Percentiles rank a stretch among this genome's conserved stretches.
Conservation (phyloP, 805 yeast species). For the Sungouiella thailandica region DNA sequence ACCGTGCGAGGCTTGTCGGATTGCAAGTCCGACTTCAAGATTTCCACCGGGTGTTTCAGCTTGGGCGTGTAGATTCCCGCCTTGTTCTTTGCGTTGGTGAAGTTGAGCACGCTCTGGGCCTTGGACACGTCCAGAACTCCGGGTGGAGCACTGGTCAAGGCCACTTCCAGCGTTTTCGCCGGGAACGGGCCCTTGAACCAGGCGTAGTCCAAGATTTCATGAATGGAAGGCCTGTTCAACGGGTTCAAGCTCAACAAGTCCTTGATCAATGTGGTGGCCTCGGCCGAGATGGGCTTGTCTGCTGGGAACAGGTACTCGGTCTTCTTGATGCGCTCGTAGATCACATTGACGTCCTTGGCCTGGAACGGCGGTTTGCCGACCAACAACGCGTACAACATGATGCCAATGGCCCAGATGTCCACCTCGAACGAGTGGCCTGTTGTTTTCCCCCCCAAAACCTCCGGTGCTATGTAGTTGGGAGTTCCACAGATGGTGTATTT, state of each 20-base stretch:
- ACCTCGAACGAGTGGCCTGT: slow-evolving; percentile 92
- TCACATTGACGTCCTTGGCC: slow-evolving; percentile 86
- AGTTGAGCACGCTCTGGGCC: slow-evolving; percentile 62
- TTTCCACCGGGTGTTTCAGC: slow-evolving; percentile 61
- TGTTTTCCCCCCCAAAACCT: slow-evolving; percentile 82
- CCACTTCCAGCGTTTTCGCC: slow-evolving; percentile 52
- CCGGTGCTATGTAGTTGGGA: slow-evolving; percentile 98
- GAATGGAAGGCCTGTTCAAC: slow-evolving; percentile 69
- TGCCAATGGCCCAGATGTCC: slow-evolving; percentile 97
- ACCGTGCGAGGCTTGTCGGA: slow-evolving; percentile 64
- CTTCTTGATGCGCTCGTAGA: slow-evolving; percentile 85
- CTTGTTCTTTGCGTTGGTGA: slow-evolving; percentile 56
- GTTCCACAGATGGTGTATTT: slow-evolving; percentile 97
- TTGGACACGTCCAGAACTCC: slow-evolving; percentile 47
- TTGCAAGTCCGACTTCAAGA: slow-evolving; percentile 62
- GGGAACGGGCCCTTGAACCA: slow-evolving; percentile 93
- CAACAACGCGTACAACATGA: slow-evolving; percentile 89
- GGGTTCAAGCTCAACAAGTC: slow-evolving; percentile 79
- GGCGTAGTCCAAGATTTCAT: slow-evolving; percentile 71
- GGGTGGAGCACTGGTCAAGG: slow-evolving; percentile 61
- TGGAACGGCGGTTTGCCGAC: slow-evolving; percentile 98
- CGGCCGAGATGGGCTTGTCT: slow-evolving; percentile 60
- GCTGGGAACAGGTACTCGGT: slow-evolving; percentile 78
- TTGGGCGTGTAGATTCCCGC: slow-evolving; percentile 58
- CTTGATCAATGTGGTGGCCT: slow-evolving; percentile 67